Conservation (phyloP, 305 asterid species). For the Solanum chacoense region DNA sequence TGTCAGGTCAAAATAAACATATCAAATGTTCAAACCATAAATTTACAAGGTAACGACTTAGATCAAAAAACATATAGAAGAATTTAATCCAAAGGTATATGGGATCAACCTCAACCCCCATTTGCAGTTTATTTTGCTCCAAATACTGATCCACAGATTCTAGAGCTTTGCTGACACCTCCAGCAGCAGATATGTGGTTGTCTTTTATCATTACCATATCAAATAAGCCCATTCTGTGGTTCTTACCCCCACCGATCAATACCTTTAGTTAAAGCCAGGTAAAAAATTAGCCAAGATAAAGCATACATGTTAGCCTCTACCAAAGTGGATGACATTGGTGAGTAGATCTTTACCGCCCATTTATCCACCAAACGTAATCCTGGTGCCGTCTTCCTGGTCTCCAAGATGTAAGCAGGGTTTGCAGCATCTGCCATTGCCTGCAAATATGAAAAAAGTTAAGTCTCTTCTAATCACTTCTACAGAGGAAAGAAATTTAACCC, state of each 20-base stretch:
- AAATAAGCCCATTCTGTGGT: constrained; percentile 90
- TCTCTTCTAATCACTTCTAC: neutral
- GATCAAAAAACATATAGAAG: no score
- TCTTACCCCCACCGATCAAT: constrained; percentile 81
- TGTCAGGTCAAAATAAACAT: no score
- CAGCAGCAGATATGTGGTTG: constrained; percentile 79
- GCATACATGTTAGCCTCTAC: neutral
- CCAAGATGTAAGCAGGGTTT: constrained; percentile 67
- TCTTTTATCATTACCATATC: constrained; percentile 97
- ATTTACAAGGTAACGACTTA: no score
- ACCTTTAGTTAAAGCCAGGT: constrained; percentile 34
- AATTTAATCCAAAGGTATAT: neutral
- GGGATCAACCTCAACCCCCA: constrained; percentile 70
- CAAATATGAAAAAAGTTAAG: neutral
- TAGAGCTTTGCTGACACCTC: constrained; percentile 65
- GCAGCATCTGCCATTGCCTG: constrained; percentile 98
- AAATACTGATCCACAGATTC: constrained; percentile 70
- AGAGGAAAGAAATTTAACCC: neutral
- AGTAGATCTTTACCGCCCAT: constrained; percentile 83
- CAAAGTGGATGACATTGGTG: neutral
- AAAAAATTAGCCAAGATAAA: neutral
- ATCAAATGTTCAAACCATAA: no score
- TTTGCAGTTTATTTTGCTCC: constrained; percentile 51
- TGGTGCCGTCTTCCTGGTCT: constrained; percentile 96
- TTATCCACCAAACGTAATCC: constrained; percentile 92